Conservation (phyloP, 768 basidiomycete species). For the Obba rivulosa region DNA sequence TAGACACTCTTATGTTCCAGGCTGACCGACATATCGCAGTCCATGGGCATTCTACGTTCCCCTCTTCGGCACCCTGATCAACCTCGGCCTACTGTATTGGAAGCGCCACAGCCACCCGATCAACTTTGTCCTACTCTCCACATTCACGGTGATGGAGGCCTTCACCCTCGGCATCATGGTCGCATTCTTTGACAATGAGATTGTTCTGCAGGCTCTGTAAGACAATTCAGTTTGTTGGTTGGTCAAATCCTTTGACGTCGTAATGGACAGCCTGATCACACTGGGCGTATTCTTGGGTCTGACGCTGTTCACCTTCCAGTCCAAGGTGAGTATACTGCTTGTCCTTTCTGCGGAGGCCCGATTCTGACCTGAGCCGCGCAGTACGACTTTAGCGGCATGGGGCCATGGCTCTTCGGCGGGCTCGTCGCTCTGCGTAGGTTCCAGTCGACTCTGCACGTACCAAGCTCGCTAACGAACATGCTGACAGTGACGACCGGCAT, state of each 20-base stretch:
- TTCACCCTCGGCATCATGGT: slow-evolving; percentile 84
- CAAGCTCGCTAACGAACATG: slow-evolving; percentile 1
- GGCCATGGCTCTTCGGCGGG: slow-evolving; percentile 83
- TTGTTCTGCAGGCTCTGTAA: slow-evolving; percentile 85
- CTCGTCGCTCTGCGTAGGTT: slow-evolving; percentile 70
- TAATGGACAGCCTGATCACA: slow-evolving; percentile 63
- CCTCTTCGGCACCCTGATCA: slow-evolving; percentile 72
- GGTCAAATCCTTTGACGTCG: neutral
- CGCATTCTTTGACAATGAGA: slow-evolving; percentile 62
- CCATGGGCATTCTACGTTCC: slow-evolving; percentile 78
- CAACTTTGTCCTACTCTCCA: slow-evolving; percentile 78
- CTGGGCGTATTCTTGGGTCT: slow-evolving; percentile 90
- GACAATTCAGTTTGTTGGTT: slow-evolving; percentile 15
- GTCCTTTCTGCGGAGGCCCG: neutral
- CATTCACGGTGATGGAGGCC: slow-evolving; percentile 90
- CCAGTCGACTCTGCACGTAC: neutral
- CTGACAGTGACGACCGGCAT: slow-evolving; percentile 70
- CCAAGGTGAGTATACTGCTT: slow-evolving; percentile 57
- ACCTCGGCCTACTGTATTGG: slow-evolving; percentile 81
- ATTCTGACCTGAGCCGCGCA: slow-evolving; percentile 21
- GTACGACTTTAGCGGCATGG: slow-evolving; percentile 95
- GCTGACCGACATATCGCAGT: slow-evolving; percentile 30
- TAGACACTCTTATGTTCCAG: neutral
- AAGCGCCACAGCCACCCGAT: slow-evolving; percentile 88
- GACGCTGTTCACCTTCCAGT: slow-evolving; percentile 92